phyloP scores from a whole-genome alignment of 441 rosid species.

The Pelargonium citronellum region DNA sequence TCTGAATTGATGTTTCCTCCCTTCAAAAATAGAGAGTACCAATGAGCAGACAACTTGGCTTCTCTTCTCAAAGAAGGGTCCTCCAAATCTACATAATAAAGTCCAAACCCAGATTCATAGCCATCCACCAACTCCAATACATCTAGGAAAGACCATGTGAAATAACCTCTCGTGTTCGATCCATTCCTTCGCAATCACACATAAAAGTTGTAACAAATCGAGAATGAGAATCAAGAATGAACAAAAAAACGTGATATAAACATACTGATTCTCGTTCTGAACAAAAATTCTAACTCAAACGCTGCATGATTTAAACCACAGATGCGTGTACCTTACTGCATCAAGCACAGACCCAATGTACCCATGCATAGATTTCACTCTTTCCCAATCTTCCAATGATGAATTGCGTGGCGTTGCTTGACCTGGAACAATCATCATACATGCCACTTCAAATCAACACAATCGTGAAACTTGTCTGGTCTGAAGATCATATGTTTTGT shows the following conservation, averaged over 20 bases:
- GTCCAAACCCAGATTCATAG: conserved; percentile 7
- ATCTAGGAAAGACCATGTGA: conserved; percentile 16
- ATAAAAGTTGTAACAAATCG: no score
- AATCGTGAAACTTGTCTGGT: no score
- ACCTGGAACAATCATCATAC: conserved; percentile 12
- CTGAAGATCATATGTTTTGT: no score
- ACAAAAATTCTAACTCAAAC: no score
- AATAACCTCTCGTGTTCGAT: conserved; percentile 13
- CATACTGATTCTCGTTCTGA: no score
- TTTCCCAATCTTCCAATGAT: conserved; percentile 17
- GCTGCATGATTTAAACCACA: no score
- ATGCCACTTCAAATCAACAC: no score
- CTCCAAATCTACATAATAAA: conserved; percentile 14
- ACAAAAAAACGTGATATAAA: no score
- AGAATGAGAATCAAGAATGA: no score
- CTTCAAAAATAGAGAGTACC: conserved; percentile 20
- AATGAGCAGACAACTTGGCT: conserved; percentile 12
- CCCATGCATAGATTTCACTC: conserved; percentile 16
- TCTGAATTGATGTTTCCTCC: neutral
- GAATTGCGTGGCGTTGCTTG: conserved; percentile 7
- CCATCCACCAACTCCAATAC: conserved; percentile 13
- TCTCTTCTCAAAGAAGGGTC: conserved; percentile 14
- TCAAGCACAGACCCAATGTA: conserved; percentile 20
- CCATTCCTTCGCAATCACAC: conserved; percentile 10
- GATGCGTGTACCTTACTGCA: conserved; percentile 12